Evolutionary conservation across 1,284 basidiomycete genomes (phyloP).

Genomic region (Paramarasmius palmivorus): DNA sequence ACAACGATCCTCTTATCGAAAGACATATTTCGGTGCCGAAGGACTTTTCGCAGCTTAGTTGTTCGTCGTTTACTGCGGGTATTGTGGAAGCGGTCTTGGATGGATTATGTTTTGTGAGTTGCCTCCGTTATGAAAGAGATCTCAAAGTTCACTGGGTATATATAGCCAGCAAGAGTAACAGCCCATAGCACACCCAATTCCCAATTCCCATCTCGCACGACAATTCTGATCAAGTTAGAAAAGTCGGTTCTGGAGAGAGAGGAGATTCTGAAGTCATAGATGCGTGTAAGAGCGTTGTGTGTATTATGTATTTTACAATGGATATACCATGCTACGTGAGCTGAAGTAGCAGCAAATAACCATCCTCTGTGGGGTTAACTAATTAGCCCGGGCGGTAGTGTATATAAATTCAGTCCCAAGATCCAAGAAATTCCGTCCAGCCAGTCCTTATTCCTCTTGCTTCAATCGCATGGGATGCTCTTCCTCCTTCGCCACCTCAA

Average conservation of each 20-base stretch:
- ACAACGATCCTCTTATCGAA: conserved; percentile 93
- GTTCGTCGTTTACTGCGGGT: conserved; percentile 95
- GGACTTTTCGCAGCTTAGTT: conserved; percentile 92
- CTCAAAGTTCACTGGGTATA: conserved; percentile 15
- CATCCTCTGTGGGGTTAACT: no score
- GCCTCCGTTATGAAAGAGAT: conserved; percentile 6
- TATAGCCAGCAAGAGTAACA: conserved; percentile 92
- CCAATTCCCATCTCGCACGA: conserved; percentile 81
- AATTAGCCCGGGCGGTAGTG: no score
- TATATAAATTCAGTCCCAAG: neutral
- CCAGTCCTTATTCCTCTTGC: neutral
- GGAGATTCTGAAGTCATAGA: conserved; percentile 66
- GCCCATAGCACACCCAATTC: conserved; percentile 91
- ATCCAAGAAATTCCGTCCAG: neutral
- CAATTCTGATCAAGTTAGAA: conserved; percentile 94
- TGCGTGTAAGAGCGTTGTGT: neutral
- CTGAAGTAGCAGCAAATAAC: no score
- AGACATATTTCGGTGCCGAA: conserved; percentile 91
- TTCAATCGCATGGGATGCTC: neutral
- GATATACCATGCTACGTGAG: no score
- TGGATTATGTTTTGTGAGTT: conserved; percentile 90
- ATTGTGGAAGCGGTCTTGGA: conserved; percentile 97
- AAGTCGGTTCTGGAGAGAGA: conserved; percentile 88
- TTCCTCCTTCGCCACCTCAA: neutral
- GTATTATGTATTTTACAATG: neutral